phyloP scores from a whole-genome alignment of 1,284 basidiomycete genomes.

The Abortiporus biennis region DNA sequence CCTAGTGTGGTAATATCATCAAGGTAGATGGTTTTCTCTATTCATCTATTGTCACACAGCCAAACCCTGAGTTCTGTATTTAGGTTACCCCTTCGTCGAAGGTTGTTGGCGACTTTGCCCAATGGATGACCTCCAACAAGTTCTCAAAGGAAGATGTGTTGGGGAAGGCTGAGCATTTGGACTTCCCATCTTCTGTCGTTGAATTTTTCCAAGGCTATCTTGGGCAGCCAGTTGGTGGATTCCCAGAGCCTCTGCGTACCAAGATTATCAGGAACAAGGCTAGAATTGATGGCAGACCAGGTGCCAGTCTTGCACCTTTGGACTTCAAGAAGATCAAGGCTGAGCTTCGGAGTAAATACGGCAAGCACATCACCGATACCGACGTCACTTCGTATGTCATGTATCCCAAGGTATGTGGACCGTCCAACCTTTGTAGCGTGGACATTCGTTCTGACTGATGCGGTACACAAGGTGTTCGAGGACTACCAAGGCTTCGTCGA shows the following conservation, averaged over 20 bases:
- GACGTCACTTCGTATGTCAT: conserved; percentile 96
- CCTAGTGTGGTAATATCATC: conserved; percentile 93
- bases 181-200: conserved; percentile 96
- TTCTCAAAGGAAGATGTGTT: conserved; percentile 85
- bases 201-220: conserved; percentile 99
- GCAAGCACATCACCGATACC: conserved; percentile 86
- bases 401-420: conserved; percentile 77
- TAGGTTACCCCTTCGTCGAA: conserved; percentile 98
- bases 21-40: conserved; percentile 52
- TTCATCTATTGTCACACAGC: background rate
- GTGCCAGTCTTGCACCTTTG: conserved; percentile 79
- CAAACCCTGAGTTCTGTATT: conserved; percentile 8
- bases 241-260: conserved; percentile 94
- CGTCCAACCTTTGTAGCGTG: conserved; percentile 2
- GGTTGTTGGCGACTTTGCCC: conserved; percentile 98
- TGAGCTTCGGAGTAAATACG: conserved; percentile 90
- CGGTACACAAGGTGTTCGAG: conserved; percentile 76
- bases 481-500: conserved; percentile 94
- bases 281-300: conserved; percentile 91
- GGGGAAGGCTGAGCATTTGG: conserved; percentile 82
- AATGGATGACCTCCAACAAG: conserved; percentile 98
- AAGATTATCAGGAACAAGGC: conserved; percentile 93
- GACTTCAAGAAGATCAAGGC: conserved; percentile 96
- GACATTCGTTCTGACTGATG: conserved; percentile 10
- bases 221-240: conserved; percentile 94